Conservation (phyloP, 148 eudicot genomes). For the Cornus suecica region DNA sequence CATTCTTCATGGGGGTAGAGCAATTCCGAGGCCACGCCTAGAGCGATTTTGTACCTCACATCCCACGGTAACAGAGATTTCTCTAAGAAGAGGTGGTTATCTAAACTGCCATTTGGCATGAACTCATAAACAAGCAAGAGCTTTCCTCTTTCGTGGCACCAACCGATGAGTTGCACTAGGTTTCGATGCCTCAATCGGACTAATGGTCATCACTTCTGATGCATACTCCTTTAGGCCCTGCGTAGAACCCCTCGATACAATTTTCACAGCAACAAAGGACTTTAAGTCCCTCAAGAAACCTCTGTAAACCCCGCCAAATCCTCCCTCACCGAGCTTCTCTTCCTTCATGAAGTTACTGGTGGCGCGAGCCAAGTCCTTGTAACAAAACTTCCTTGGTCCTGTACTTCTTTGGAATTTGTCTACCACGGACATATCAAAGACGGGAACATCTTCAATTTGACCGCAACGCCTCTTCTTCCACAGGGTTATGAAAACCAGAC, state of each 20-base stretch:
- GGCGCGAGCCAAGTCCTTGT: conserved; percentile 17
- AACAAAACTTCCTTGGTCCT: conserved; percentile 36
- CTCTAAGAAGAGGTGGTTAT: conserved; percentile 11
- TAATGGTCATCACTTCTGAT: conserved; percentile 19
- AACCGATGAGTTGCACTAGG: conserved; percentile 22
- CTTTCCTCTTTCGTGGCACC: conserved; percentile 22
- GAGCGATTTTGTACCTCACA: conserved; percentile 16
- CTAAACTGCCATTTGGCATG: conserved; percentile 22
- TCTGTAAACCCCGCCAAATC: conserved; percentile 22
- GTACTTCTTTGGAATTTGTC: conserved; percentile 23
- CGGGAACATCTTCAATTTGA: neutral
- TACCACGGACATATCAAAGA: conserved; percentile 10
- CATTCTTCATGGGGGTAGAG: conserved; percentile 22
- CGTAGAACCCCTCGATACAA: conserved; percentile 16
- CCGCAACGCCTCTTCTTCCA: neutral
- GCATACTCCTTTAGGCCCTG: conserved; percentile 20
- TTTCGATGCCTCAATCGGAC: conserved; percentile 21
- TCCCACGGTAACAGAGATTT: conserved; percentile 7
- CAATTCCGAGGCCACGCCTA: conserved; percentile 21
- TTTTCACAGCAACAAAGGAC: conserved; percentile 18
- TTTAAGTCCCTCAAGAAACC: conserved; percentile 19
- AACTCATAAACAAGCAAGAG: conserved; percentile 23
- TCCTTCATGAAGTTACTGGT: conserved; percentile 32
- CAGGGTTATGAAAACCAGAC: neutral
- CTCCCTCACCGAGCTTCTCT: conserved; percentile 41